These are phyloP conservation scores for Helicocarpus griseus DNA, from an alignment of 2,329 filamentous ascomycete genomes.

Conservation along the genomic window DNA sequence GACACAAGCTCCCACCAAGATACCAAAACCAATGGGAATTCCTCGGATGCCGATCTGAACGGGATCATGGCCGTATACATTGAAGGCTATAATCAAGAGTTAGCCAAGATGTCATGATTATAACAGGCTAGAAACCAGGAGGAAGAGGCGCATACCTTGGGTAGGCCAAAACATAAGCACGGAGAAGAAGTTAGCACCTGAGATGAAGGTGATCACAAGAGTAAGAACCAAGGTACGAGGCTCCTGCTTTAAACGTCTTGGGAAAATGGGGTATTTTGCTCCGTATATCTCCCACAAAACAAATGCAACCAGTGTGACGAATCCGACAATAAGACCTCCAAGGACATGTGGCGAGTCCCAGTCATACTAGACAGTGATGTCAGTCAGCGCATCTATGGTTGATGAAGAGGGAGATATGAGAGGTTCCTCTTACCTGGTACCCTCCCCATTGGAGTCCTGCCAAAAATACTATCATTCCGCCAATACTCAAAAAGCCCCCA, in stretches of 20 bases:
- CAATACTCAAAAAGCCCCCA: conserved; percentile 39
- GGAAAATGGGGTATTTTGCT: conserved; percentile 38
- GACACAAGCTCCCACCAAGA: conserved; percentile 52
- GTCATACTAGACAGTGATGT: conserved; percentile 25
- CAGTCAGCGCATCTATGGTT: background rate
- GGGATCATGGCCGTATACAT: conserved; percentile 57
- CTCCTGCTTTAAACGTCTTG: conserved; percentile 36
- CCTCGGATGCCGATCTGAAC: conserved; percentile 55
- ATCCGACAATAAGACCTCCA: conserved; percentile 37
- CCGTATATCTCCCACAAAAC: conserved; percentile 39
- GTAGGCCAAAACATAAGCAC: conserved; percentile 53
- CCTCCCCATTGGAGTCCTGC: conserved; percentile 45
- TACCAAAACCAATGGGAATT: conserved; percentile 55
- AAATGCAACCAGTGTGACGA: conserved; percentile 34
- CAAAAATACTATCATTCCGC: conserved; percentile 40
- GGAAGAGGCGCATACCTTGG: too few relatives aligned
- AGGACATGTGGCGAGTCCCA: conserved; percentile 39
- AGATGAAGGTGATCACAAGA: conserved; percentile 50
- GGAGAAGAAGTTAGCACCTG: conserved; percentile 50
- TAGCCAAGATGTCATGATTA: too few relatives aligned
- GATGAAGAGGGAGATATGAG: background rate
- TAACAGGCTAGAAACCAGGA: too few relatives aligned
- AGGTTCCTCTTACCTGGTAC: conserved; percentile 26
- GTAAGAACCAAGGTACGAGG: conserved; percentile 44
- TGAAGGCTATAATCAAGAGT: too few relatives aligned